Base-by-base conservation (phyloP, 1,284 basidiomycete genomes). In the Ustanciosporium gigantosporum region DNA sequence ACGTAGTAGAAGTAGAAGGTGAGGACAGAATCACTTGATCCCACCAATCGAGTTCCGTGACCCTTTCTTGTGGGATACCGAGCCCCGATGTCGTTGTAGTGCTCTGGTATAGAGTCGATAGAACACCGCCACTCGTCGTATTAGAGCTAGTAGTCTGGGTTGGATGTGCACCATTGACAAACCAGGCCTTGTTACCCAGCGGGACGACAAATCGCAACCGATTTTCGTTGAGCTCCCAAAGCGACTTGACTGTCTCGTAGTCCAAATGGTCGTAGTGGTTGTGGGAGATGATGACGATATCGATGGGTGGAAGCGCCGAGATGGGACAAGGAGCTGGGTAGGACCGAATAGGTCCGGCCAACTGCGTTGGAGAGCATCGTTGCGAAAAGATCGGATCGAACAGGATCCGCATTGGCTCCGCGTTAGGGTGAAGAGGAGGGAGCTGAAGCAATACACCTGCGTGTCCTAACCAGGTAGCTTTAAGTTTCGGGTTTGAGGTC, bases 231-330 rank as follows among this genome's bases (percentile, higher is more conserved):
- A 31, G 40, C 15, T 46, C 29, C 73, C 73, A 75, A 5, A 76
- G 47, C 25, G 60, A 47, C 4, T 35, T 37, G 31, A 77, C 67
- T 6, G 71, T 71, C 16, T 61, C 44, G 24, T 52, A 57, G 44
- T 77, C 74, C 17, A 77, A 52, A 44, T 77, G 74, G 27, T 77
- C 74, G 45, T 74, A 77, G 47, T 77, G 74, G 21, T 70, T 72
- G 56, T 77, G 74, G 4, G 71, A 74, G 51, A 77, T 77, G 36
- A 72, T 32, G 36, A 74, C 73, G 0, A 69, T 19, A 41, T 77
- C 65, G 27, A 77, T 57, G 4, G 53, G 58, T 9, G 74, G 74
- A n/a, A 77, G 41, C 25, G 52, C 67, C 1, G 38, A 39, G 13
- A 71, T 38, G 3, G 41, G n/a, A 36, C 73, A 74, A 2, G 74